Evolutionary conservation across 176 grass and related monocot genomes (phyloP), one percentile per base, ranked within the genome.

Genomic region (Melocanna baccifera): DNA sequence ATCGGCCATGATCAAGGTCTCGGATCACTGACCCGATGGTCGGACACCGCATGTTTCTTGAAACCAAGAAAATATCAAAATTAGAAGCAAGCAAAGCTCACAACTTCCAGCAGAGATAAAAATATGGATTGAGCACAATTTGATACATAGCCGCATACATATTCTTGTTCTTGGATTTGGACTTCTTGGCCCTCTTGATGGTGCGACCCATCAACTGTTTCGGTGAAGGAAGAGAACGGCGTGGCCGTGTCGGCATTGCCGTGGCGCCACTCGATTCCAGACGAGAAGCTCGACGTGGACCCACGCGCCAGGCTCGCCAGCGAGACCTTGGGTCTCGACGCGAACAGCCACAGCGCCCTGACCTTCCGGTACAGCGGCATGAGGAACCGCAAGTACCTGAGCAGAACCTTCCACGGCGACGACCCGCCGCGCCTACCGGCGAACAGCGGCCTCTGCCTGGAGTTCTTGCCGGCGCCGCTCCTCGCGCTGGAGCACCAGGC

Each of bases 361-460:
- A 88, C 80, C 85, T 93, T 98, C 74, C 77, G 87, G 81, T 90
- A 95, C 57, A 95, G 73, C 13, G 96, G 96, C 82, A 90, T 30
- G 9, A 98, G 80, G 81, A 98, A 95, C 47, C 79, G 70, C 16
- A 98, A 41, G 89, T 95, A 98, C 85, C 87, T 83, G n/a, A 84
- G 62, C 59, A 93, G 19, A 26, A 93, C 85, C 83, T 98, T 98
- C 93, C 92, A 93, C 20, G 91, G 84, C 41, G 90, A 48, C 25
- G 92, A 43, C 43, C 51, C 59, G 14, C 67, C 1, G 6, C 82
- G 76, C 42, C 88, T 16, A 29, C 18, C 7, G 22, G 61, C 15
- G 1, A 87, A 12, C 64, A 62, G 1, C 73, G 39, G 56, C 55
- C 41, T 46, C 77, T 39, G 39, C 53, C 34, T 20, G 68, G 58